Evolutionary conservation across 2,329 filamentous ascomycete species (phyloP).

Genomic region (Huntiella abstrusa): DNA sequence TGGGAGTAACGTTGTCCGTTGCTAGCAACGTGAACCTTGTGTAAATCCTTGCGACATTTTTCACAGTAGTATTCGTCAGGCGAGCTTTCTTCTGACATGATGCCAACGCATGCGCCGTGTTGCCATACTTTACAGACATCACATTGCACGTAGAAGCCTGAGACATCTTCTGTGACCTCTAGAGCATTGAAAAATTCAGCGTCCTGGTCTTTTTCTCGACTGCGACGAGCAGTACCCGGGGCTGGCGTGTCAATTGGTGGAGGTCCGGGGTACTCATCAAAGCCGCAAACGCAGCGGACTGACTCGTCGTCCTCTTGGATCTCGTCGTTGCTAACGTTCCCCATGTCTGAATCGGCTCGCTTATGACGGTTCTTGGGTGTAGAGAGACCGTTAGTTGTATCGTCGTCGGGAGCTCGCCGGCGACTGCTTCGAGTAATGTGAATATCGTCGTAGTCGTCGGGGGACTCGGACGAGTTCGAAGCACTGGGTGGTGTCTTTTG

Average conservation of each 20-base stretch:
- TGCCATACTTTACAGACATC: conserved; percentile 98
- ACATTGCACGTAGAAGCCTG: conserved; percentile 94
- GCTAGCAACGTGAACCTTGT: conserved; percentile 59
- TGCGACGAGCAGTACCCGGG: conserved; percentile 28
- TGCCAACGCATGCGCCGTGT: conserved; percentile 91
- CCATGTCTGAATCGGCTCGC: conserved; percentile 30
- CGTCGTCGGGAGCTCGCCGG: conserved; percentile 54
- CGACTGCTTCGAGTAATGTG: conserved; percentile 58
- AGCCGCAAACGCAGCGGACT: conserved; percentile 86
- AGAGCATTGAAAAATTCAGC: conserved; percentile 38
- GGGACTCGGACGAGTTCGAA: conserved; percentile 51
- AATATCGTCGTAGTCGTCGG: conserved; percentile 49
- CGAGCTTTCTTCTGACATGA: conserved; percentile 81
- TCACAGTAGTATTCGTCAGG: conserved; percentile 98
- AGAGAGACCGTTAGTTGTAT: conserved; percentile 15
- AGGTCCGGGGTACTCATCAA: conserved; percentile 84
- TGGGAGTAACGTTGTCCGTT: conserved; percentile 60
- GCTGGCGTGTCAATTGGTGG: conserved; percentile 33
- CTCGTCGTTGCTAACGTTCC: conserved; percentile 44
- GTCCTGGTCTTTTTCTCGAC: conserved; percentile 31
- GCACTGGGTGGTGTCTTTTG: conserved; percentile 58
- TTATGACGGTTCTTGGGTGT: conserved; percentile 13
- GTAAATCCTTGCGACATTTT: conserved; percentile 76
- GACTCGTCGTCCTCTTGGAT: conserved; percentile 79
- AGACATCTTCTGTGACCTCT: conserved; percentile 63